Evolutionary conservation across 148 eudicot genomes (phyloP).

Genomic region (Silene uniflora): DNA sequence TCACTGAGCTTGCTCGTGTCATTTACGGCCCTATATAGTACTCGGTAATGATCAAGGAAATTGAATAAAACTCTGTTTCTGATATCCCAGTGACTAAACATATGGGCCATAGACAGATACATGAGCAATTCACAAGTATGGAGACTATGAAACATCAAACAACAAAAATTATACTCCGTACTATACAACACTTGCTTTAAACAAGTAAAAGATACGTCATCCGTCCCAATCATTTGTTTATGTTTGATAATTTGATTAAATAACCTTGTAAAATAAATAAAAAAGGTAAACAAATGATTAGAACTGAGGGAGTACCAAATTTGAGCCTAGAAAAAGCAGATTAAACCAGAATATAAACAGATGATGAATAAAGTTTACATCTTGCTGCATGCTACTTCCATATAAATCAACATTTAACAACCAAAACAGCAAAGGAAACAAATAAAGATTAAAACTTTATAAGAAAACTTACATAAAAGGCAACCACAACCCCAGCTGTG

Average conservation of each 20-base stretch:
- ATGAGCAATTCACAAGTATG: not conserved
- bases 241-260: no score
- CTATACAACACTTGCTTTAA: not conserved
- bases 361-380: slow-evolving; percentile 1
- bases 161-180: not conserved
- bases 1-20: no score
- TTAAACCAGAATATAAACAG: not conserved
- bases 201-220: no score
- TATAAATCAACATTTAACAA: not conserved
- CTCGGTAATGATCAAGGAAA: not conserved
- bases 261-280: no score
- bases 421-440: not conserved
- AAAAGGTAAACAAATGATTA: no score
- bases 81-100: not conserved
- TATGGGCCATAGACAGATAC: not conserved
- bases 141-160: slow-evolving; percentile 4
- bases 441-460: not conserved
- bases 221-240: no score
- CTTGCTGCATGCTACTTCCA: not conserved
- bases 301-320: not conserved
- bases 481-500: slow-evolving; percentile 95
- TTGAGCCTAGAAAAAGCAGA: not conserved
- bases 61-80: slow-evolving; percentile 5
- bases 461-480: slow-evolving; percentile 71
- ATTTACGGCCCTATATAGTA: no score